These are phyloP conservation scores for Schizochytrium sp. DNA, from an alignment of 108 stramenopile species.

Conservation along the genomic window DNA sequence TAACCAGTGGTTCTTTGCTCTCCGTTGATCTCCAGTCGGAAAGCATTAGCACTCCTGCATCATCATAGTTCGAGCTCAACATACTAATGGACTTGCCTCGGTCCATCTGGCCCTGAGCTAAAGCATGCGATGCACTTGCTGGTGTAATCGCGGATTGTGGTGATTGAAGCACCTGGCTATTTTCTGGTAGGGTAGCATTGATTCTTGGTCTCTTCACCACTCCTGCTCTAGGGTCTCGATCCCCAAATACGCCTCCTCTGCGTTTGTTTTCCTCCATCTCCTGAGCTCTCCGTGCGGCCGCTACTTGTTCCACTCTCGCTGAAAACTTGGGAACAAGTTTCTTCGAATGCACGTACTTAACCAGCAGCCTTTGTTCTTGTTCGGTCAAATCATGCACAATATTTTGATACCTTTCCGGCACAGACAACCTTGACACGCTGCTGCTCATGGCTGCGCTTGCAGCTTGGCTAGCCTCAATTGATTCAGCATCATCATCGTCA, in stretches of 20 bases:
- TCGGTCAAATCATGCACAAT: constrained; percentile 18
- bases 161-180: neutral
- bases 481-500: constrained; percentile 6
- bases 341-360: constrained; percentile 31
- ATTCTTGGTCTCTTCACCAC: constrained; percentile 8
- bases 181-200: neutral
- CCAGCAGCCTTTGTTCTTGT: constrained; percentile 28
- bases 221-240: neutral
- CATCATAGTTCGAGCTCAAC: neutral
- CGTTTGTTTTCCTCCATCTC: neutral
- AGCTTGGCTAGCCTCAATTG: neutral
- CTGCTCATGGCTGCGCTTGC: neutral
- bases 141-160: neutral
- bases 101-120: neutral
- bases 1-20: constrained; percentile 34
- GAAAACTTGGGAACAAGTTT: constrained; percentile 24
- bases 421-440: neutral
- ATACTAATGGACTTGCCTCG: neutral
- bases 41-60: constrained; percentile 28
- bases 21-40: constrained; percentile 52
- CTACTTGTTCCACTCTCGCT: neutral
- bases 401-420: neutral
- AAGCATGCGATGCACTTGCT: neutral
- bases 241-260: neutral
- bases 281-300: neutral